Percentiles rank a stretch among this genome's conserved stretches.
Evolutionary conservation across 306 rosid genomes (phyloP).

Genomic region (Fragaria iinumae): DNA sequence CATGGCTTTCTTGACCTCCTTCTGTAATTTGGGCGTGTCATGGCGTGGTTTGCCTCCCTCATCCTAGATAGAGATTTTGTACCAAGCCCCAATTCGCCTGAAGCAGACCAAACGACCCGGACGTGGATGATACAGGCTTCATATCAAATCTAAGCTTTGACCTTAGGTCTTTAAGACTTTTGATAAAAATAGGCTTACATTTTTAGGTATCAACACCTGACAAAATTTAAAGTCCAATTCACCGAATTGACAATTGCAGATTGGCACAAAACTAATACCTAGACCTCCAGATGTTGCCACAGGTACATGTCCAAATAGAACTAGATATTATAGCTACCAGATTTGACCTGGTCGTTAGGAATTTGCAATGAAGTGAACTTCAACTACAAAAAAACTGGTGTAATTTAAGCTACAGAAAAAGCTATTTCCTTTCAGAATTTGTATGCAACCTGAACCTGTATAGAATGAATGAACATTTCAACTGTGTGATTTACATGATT

Average conservation of each 20-base stretch:
- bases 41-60: too few relatives aligned
- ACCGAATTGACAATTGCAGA: neutral
- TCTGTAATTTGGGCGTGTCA: too few relatives aligned
- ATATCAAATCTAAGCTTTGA: too few relatives aligned
- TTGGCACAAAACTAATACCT: neutral
- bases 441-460: conserved; percentile 8
- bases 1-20: too few relatives aligned
- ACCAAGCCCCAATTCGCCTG: too few relatives aligned
- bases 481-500: conserved; percentile 47
- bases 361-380: neutral
- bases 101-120: too few relatives aligned
- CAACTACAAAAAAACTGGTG: neutral
- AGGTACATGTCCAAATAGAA: neutral
- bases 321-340: neutral
- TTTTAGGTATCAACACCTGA: too few relatives aligned
- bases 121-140: too few relatives aligned
- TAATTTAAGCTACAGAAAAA: neutral
- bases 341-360: neutral
- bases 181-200: too few relatives aligned
- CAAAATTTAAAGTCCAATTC: neutral
- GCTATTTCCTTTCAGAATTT: neutral
- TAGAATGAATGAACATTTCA: conserved; percentile 36
- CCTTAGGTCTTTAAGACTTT: too few relatives aligned
- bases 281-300: neutral
- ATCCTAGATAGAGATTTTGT: too few relatives aligned